A percentile compares a stretch with the other conserved stretches of the same genome.
phyloP scores from a whole-genome alignment of 257 asterid species.

The Forsythia suspensa region DNA sequence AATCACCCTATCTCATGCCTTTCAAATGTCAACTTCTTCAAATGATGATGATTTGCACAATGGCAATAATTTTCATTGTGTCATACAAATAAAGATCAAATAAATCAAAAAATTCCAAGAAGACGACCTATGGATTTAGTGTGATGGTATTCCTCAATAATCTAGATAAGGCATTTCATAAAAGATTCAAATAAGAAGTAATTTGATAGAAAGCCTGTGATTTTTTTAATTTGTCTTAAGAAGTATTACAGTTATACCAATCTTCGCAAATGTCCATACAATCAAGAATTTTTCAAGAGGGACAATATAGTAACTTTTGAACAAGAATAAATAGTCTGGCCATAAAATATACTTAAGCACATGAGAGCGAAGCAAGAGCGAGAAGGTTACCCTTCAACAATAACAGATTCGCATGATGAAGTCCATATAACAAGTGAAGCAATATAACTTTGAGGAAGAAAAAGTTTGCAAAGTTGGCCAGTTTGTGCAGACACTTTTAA shows the following conservation, averaged over 20 bases:
- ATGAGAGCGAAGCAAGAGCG: background rate
- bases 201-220: background rate
- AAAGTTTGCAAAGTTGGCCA: background rate
- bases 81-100: background rate
- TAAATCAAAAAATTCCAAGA: background rate
- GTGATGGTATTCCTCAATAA: background rate
- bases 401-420: background rate
- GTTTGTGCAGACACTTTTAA: background rate
- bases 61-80: background rate
- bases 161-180: background rate
- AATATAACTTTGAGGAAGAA: background rate
- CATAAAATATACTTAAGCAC: background rate
- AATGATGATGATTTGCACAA: background rate
- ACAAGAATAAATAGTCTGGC: background rate
- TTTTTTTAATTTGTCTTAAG: background rate
- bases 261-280: background rate
- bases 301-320: background rate
- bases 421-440: background rate
- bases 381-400: background rate
- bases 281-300: background rate
- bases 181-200: background rate
- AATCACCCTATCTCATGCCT: background rate
- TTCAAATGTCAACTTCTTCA: background rate
- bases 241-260: too few species aligned
- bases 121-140: background rate